Conservation (phyloP, 2,329 filamentous ascomycete species). For the Geosmithia putterillii region DNA sequence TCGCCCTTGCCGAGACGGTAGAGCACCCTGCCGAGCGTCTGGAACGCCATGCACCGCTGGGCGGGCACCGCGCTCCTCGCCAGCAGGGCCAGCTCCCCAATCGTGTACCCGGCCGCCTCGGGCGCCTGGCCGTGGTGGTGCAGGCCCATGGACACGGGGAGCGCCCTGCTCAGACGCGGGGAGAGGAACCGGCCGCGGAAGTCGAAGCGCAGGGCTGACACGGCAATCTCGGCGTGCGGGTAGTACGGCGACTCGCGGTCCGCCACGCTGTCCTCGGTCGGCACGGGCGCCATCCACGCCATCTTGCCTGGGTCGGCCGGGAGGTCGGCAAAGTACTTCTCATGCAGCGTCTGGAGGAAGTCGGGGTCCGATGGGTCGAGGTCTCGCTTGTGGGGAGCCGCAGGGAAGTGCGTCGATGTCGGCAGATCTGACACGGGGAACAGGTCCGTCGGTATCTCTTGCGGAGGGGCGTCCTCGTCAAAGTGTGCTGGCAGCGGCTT, state of each 20-base stretch:
- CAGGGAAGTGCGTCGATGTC: conserved; percentile 49
- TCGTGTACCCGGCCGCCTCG: conserved; percentile 87
- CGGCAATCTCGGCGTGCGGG: conserved; percentile 59
- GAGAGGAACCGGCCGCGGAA: conserved; percentile 73
- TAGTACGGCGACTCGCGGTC: conserved; percentile 71
- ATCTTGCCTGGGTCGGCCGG: conserved; percentile 75
- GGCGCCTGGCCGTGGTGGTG: conserved; percentile 92
- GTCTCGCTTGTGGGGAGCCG: conserved; percentile 43
- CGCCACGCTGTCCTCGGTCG: conserved; percentile 49
- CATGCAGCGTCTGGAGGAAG: conserved; percentile 74
- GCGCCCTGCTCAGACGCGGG: conserved; percentile 58
- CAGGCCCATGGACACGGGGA: conserved; percentile 68
- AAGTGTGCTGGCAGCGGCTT: conserved; percentile 12
- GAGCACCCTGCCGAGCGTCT: conserved; percentile 75
- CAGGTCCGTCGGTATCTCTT: conserved; percentile 26
- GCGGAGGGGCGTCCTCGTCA: conserved; percentile 28
- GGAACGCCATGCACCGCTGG: conserved; percentile 84
- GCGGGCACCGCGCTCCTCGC: conserved; percentile 72
- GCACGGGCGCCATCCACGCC: conserved; percentile 76
- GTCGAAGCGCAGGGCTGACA: conserved; percentile 76
- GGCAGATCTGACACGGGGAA: conserved; percentile 26
- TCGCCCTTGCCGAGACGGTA: conserved; percentile 68
- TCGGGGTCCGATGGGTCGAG: conserved; percentile 74
- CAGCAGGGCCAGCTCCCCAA: conserved; percentile 72
- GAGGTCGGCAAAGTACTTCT: conserved; percentile 86